Base-by-base conservation (phyloP, 352 stramenopile genomes). In the Thraustotheca clavata region DNA sequence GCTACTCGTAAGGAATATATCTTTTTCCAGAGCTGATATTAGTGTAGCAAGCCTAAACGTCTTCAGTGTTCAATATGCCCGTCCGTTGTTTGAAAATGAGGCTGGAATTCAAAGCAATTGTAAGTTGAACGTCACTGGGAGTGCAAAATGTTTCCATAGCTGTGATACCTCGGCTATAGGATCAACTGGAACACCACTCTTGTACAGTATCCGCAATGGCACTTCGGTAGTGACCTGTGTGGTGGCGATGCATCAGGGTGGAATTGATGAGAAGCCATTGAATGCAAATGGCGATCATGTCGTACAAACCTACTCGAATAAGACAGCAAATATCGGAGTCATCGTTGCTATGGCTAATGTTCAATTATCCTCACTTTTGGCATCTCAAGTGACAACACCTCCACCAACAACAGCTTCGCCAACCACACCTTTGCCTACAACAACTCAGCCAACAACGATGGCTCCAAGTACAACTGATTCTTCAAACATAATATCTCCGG, bases 131-230 rank as follows among this genome's bases (percentile, higher is more conserved):
- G 7, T 54, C 14, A 22, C 35, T 5, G 32, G 24, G 33, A 20
- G 24, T 5, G 7, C 12, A 31, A 9, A 6, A 7, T 27, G n/a
- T n/a, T 41, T 32, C 43, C 77, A 91, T 71, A 71, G 83, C 54
- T 88, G 81, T 32, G 76, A 88, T 46, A 79, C 79, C 8, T 79
- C 75, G 7, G 24, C 20, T 1, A 71, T 71, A n/a, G 72, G 73
- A 1, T 83, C 75, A 1, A 67, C 72, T 0, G 81, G 81, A 0
- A 77, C 81, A 0, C 79, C 79, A 0, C 66, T 90, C 71, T 66
- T 89, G 6, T 84, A 84, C 54, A 79, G 86, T 48, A 67, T 89
- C 34, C 75, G 77, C n/a, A 77, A 87, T 54, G 75, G 85, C 50
- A 33, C 27, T 9, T 72, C 74, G 6, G 81, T 79, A 34, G 60